Base-by-base conservation (phyloP, 148 eudicot species). In the Silene uniflora region DNA sequence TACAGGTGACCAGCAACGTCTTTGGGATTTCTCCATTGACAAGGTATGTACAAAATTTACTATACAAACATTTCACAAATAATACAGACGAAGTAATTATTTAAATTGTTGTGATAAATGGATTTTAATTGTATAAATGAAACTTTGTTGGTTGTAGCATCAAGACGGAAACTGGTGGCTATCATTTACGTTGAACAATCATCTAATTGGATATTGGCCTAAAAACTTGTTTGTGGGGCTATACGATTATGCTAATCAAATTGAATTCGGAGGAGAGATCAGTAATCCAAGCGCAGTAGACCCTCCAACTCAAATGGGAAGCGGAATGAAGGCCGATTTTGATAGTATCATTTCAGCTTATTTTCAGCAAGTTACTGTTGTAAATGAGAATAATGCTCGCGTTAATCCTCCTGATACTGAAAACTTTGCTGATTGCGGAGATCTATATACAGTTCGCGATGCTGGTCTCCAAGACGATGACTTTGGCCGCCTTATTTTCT, bases 181-280 rank as follows among this genome's bases (percentile, higher is more conserved):
- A 77, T 77, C 74, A 21, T 46, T 77, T 0, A n/a, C 0, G 23
- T 0, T 0, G 0, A 18, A 25, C 5, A 25, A 16, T 17, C 46
- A 65, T 17, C n/a, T 10, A 59, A 29, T 77, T 2, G 80, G 80
- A 6, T 77, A 77, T 52, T 77, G 75, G 70, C 75, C 80, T 0
- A 77, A 77, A 5, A 71, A 4, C 3, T 25, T 77, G 27, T 77
- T 77, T 24, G 18, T 62, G 0, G 4, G 24, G 5, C 12, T 77
- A 19, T 7, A 12, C 1, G 62, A 62, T 0, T 8, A 19, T 29
- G 75, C 75, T 0, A 10, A 44, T 63, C 70, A 71, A 49, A 62
- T 71, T 2, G 75, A 77, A 70, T 77, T 73, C 62, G 75, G 75
- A 61, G 80, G 80, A 44, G 80, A 77, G 49, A 77, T 77, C 4